Evolutionary conservation across 169 alveolate species (phyloP).

Genomic region (Plasmodium gallinaceum): DNA sequence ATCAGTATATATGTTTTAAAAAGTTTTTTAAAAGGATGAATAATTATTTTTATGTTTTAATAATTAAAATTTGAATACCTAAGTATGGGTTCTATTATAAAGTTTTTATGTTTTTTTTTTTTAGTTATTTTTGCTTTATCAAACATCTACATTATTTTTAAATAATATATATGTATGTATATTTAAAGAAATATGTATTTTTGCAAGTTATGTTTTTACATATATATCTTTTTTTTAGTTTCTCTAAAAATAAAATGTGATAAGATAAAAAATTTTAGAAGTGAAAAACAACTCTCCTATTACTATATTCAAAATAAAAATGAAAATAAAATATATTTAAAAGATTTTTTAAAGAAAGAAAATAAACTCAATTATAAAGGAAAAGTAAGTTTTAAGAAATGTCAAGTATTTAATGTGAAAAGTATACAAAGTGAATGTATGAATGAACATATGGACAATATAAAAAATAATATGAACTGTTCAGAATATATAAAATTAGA

Average conservation of each 20-base stretch:
- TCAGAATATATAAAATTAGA: no score
- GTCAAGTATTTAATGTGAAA: neutral
- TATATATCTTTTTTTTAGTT: neutral
- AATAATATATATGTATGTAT: no score
- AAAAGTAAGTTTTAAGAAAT: neutral
- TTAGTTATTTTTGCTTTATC: no score
- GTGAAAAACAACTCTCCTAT: neutral
- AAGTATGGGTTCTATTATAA: no score
- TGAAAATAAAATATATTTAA: neutral
- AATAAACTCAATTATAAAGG: neutral
- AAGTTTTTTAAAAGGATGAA: no score
- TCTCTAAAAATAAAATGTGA: neutral
- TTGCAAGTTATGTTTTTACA: neutral
- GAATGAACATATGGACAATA: neutral
- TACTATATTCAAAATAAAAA: neutral
- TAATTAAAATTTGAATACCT: no score
- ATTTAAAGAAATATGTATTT: conserved; percentile 4
- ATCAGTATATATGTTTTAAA: no score
- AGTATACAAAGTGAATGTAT: neutral
- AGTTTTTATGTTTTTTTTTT: no score
- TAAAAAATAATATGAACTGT: neutral
- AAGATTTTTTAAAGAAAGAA: neutral
- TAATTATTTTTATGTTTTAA: no score
- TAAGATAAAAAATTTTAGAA: neutral
- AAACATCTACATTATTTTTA: no score